Conservation (phyloP, 1,284 basidiomycete genomes). For the Pterulicium gracile region DNA sequence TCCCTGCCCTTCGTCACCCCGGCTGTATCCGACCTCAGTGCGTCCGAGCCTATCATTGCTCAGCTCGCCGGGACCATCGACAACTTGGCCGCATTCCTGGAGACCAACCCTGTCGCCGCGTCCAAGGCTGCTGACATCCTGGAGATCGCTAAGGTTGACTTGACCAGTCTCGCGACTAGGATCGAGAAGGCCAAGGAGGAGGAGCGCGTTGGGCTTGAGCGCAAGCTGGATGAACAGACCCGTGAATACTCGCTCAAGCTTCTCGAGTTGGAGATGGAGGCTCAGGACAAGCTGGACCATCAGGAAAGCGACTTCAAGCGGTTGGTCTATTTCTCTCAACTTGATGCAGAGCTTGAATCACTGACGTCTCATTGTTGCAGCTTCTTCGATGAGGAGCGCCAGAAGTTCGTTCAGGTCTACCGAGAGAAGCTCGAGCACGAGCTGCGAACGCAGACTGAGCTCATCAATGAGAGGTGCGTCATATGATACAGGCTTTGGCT, state of each 20-base stretch:
- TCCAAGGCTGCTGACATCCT: constrained; percentile 62
- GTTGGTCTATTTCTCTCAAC: background rate
- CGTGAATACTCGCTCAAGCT: constrained; percentile 80
- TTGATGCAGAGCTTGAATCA: background rate
- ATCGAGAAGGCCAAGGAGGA: constrained; percentile 78
- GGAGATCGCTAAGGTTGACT: constrained; percentile 72
- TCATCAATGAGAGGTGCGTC: constrained; percentile 85
- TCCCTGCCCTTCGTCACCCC: constrained; percentile 77
- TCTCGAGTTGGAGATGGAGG: constrained; percentile 73
- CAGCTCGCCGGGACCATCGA: constrained; percentile 94
- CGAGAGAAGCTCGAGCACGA: constrained; percentile 82
- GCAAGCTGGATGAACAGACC: constrained; percentile 74
- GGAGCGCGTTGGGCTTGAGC: constrained; percentile 70
- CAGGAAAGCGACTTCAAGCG: constrained; percentile 80
- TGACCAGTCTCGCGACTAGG: constrained; percentile 68
- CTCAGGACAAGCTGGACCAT: constrained; percentile 74
- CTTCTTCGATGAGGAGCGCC: constrained; percentile 74
- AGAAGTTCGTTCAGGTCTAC: constrained; percentile 69
- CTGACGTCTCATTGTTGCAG: constrained; percentile 21
- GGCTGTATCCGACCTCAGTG: constrained; percentile 61
- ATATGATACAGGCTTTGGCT: background rate
- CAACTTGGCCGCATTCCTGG: constrained; percentile 78
- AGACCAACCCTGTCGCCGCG: constrained; percentile 58
- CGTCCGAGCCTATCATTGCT: constrained; percentile 80
- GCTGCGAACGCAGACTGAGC: constrained; percentile 79